phyloP scores from a whole-genome alignment of 495 filamentous ascomycete genomes.

The Hyaloscypha variabilis region DNA sequence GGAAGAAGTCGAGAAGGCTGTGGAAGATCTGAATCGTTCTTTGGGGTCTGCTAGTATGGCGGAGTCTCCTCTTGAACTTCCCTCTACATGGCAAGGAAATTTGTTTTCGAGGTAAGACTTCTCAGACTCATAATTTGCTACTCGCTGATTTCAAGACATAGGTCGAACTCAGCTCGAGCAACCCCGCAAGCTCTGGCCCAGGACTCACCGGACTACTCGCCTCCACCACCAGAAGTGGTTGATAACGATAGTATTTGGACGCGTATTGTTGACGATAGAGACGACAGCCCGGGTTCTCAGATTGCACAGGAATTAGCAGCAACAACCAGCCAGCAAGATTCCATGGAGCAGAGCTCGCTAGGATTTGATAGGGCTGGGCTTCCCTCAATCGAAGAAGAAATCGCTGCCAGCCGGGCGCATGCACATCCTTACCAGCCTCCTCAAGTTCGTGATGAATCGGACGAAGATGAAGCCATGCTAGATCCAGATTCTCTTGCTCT shows the following conservation, averaged over 20 bases:
- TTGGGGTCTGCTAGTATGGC: constrained; percentile 5
- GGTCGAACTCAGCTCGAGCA: constrained; percentile 7
- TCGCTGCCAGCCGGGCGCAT: background rate
- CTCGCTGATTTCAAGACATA: background rate
- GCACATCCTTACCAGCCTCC: background rate
- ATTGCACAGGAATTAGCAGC: constrained; percentile 21
- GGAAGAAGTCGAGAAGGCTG: background rate
- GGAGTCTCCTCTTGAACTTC: constrained; percentile 5
- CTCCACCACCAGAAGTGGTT: constrained; percentile 3
- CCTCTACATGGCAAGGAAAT: background rate
- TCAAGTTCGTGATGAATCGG: background rate
- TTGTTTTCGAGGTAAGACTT: background rate
- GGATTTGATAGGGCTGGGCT: background rate
- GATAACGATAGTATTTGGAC: background rate
- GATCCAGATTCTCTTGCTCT: background rate
- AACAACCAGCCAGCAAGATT: background rate
- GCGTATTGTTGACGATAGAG: background rate
- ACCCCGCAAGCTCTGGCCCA: background rate
- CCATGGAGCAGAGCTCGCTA: background rate
- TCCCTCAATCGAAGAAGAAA: background rate
- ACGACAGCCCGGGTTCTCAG: constrained; percentile 23
- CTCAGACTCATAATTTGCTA: background rate
- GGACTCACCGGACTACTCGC: constrained; percentile 13
- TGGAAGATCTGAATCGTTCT: background rate
- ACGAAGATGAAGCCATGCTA: background rate